Conservation (phyloP, 2,329 filamentous ascomycete genomes). For the Orbilia blumenaviensis region DNA sequence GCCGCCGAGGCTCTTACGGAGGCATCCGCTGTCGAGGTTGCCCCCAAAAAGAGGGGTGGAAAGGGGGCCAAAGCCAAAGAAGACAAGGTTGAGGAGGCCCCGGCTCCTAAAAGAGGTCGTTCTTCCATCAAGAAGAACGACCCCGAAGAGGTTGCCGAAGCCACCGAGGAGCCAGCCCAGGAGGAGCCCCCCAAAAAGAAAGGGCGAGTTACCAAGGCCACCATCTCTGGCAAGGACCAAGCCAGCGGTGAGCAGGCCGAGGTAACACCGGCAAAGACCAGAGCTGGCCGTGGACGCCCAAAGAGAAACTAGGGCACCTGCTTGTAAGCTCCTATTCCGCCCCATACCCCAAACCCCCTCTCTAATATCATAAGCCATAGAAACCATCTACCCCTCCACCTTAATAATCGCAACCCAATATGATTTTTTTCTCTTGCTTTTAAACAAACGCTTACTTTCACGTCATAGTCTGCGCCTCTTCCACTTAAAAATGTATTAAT, state of each 20-base stretch:
- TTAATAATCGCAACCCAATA: not conserved
- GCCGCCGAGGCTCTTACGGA: not conserved
- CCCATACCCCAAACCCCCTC: not conserved
- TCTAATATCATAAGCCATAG: not conserved
- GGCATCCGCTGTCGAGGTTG: not conserved
- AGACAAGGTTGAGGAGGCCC: not conserved
- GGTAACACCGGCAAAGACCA: slow-evolving; percentile 20
- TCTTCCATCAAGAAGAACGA: slow-evolving; percentile 20
- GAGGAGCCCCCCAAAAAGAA: slow-evolving; percentile 41
- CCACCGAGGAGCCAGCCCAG: not conserved
- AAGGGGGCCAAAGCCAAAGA: not conserved
- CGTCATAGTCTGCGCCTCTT: not conserved
- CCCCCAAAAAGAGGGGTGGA: slow-evolving; percentile 14
- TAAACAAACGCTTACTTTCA: not conserved
- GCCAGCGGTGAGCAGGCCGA: slow-evolving; percentile 18
- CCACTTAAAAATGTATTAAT: not conserved
- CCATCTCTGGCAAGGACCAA: slow-evolving; percentile 32
- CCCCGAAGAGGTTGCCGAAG: slow-evolving; percentile 16
- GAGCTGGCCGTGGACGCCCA: slow-evolving; percentile 28
- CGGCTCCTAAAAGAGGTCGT: slow-evolving; percentile 12
- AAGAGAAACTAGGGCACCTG: slow-evolving; percentile 20
- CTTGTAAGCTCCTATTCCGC: not conserved
- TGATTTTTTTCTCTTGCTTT: not conserved
- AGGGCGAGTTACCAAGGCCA: slow-evolving; percentile 26
- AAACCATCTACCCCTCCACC: too few species aligned